These are phyloP conservation scores for Jatropha multifida DNA, from an alignment of 441 rosid species.

Conservation along the genomic window DNA sequence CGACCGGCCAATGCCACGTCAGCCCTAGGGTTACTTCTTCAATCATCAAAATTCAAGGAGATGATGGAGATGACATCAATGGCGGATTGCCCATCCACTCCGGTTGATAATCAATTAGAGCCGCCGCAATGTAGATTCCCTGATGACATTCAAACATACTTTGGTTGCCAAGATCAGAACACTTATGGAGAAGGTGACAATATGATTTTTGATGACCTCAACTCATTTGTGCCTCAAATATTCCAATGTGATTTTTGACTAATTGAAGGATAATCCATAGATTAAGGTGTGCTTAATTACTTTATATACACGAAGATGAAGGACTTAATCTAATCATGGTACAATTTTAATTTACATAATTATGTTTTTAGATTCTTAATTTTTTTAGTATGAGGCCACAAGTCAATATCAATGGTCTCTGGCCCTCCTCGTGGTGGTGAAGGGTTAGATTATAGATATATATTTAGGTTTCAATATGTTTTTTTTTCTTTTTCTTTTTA, in stretches of 20 bases:
- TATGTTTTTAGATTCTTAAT: background rate
- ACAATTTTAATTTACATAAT: background rate
- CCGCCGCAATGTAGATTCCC: conserved; percentile 61
- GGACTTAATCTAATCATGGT: background rate
- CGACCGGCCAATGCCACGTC: conserved; percentile 46
- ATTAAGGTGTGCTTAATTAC: conserved; percentile 7
- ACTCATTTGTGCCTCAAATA: conserved; percentile 45
- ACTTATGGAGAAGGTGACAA: conserved; percentile 40
- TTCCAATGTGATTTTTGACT: conserved; percentile 49
- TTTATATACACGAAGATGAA: background rate
- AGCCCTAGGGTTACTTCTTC: conserved; percentile 62
- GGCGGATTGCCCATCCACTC: conserved; percentile 28
- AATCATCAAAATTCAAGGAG: conserved; percentile 65
- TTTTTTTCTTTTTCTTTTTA: background rate
- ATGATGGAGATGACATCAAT: conserved; percentile 64
- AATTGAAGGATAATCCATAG: background rate
- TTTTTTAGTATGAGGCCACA: conserved; percentile 19
- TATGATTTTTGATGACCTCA: conserved; percentile 51
- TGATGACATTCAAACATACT: conserved; percentile 66
- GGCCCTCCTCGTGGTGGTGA: conserved; percentile 13
- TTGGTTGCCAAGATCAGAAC: conserved; percentile 58
- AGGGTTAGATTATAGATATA: conserved; percentile 7
- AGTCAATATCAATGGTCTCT: background rate
- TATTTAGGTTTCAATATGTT: background rate
- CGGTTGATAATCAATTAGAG: conserved; percentile 24